Evolutionary conservation across 345 rosid species (phyloP).

Genomic region (Luvunga scandens): DNA sequence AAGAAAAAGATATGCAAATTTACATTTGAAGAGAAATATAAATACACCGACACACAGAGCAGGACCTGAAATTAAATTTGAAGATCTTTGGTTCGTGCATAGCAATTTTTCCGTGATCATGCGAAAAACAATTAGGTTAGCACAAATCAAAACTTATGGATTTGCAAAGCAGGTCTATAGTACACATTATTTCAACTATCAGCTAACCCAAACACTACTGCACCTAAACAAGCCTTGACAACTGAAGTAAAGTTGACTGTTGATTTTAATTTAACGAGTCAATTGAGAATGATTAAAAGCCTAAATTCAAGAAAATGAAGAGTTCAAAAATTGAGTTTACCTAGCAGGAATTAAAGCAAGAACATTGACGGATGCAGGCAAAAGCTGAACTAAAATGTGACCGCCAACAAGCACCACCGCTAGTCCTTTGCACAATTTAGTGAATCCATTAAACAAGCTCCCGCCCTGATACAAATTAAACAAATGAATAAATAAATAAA

Average conservation of each 20-base stretch:
- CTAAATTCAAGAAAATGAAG: not conserved
- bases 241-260: not conserved
- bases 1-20: not conserved
- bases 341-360: slow-evolving; percentile 94
- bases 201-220: not conserved
- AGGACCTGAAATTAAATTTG: not conserved
- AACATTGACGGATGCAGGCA: slow-evolving; percentile 65
- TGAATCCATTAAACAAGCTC: slow-evolving; percentile 67
- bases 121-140: not conserved
- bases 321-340: slow-evolving; percentile 24
- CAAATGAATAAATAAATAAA: not conserved
- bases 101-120: not conserved
- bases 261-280: not conserved
- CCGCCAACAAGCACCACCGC: slow-evolving; percentile 75
- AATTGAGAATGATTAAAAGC: not conserved
- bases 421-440: slow-evolving; percentile 86
- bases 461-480: slow-evolving; percentile 39
- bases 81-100: not conserved
- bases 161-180: not conserved
- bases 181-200: not conserved
- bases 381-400: slow-evolving; percentile 73
- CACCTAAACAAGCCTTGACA: not conserved
- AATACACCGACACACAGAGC: no score
- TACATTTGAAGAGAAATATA: not conserved
- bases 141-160: not conserved